phyloP scores from a whole-genome alignment of 1,284 basidiomycete genomes.

The Coniferiporia sulphurascens region DNA sequence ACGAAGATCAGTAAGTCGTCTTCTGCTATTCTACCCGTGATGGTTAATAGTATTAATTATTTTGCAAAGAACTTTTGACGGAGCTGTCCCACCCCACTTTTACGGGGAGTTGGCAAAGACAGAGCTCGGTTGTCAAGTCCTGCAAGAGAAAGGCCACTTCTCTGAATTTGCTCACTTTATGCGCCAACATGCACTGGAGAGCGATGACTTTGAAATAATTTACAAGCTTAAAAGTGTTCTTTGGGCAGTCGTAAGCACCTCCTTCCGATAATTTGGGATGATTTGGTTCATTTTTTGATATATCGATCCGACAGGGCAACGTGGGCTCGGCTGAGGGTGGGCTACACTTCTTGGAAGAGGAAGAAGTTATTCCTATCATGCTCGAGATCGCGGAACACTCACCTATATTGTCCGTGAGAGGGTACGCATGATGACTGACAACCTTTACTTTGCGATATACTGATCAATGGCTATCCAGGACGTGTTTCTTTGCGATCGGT shows the following conservation, averaged over 20 bases:
- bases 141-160: slow-evolving; percentile 90
- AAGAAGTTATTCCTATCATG: slow-evolving; percentile 87
- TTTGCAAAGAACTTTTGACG: slow-evolving; percentile 65
- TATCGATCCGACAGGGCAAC: slow-evolving; percentile 63
- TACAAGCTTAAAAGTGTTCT: slow-evolving; percentile 90
- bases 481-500: slow-evolving; percentile 94
- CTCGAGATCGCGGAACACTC: slow-evolving; percentile 91
- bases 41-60: not conserved
- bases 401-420: slow-evolving; percentile 85
- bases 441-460: not conserved
- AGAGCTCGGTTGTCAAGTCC: slow-evolving; percentile 84
- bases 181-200: slow-evolving; percentile 81
- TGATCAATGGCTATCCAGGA: slow-evolving; percentile 45
- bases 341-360: slow-evolving; percentile 90
- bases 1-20: slow-evolving; percentile 50
- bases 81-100: slow-evolving; percentile 90
- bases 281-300: not conserved
- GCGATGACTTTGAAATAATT: slow-evolving; percentile 78
- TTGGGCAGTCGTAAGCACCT: slow-evolving; percentile 84
- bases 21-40: not conserved
- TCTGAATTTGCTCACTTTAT: slow-evolving; percentile 89
- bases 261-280: not conserved
- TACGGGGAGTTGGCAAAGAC: slow-evolving; percentile 98
- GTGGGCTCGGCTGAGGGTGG: slow-evolving; percentile 89
- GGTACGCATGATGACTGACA: slow-evolving; percentile 52